phyloP scores from a whole-genome alignment of 2,329 filamentous ascomycete genomes.

The Fusarium guadeloupense region DNA sequence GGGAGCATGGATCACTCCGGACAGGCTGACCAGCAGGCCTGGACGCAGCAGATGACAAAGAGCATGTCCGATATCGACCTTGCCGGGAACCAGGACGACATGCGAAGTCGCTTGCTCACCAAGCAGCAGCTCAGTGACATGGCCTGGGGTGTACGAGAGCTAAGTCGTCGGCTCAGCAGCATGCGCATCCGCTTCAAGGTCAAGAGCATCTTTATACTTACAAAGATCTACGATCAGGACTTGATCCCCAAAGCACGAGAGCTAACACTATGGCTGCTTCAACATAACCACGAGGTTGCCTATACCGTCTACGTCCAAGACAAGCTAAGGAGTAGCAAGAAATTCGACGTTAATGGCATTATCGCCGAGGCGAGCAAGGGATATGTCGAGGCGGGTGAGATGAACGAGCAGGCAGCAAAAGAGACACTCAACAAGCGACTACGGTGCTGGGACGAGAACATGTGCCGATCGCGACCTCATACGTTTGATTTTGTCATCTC shows the following conservation, averaged over 20 bases:
- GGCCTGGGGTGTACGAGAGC: slow-evolving; percentile 92
- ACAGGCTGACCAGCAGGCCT: slow-evolving; percentile 65
- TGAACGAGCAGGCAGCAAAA: slow-evolving; percentile 47
- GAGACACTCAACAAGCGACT: slow-evolving; percentile 63
- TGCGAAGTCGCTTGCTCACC: slow-evolving; percentile 80
- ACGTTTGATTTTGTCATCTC: slow-evolving; percentile 95
- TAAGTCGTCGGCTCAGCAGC: slow-evolving; percentile 85
- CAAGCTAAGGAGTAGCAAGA: slow-evolving; percentile 73
- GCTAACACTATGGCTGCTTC: slow-evolving; percentile 82
- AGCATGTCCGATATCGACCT: slow-evolving; percentile 54
- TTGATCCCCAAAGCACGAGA: slow-evolving; percentile 81
- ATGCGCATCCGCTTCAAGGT: slow-evolving; percentile 85
- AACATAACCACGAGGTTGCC: slow-evolving; percentile 68
- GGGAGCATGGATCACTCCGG: slow-evolving; percentile 56
- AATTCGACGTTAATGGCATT: slow-evolving; percentile 78
- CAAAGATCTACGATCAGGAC: slow-evolving; percentile 88
- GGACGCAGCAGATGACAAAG: slow-evolving; percentile 60
- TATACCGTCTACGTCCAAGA: slow-evolving; percentile 89
- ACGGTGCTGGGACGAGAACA: slow-evolving; percentile 82
- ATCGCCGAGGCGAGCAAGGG: slow-evolving; percentile 65
- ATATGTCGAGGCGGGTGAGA: slow-evolving; percentile 51
- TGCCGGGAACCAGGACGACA: slow-evolving; percentile 44
- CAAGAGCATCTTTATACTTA: slow-evolving; percentile 84
- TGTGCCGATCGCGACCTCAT: slow-evolving; percentile 81
- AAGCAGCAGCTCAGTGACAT: slow-evolving; percentile 97